A percentile compares a stretch with the other conserved stretches of the same genome.
Conservation (phyloP, 1,284 basidiomycete species). For the Sutorius eximius region DNA sequence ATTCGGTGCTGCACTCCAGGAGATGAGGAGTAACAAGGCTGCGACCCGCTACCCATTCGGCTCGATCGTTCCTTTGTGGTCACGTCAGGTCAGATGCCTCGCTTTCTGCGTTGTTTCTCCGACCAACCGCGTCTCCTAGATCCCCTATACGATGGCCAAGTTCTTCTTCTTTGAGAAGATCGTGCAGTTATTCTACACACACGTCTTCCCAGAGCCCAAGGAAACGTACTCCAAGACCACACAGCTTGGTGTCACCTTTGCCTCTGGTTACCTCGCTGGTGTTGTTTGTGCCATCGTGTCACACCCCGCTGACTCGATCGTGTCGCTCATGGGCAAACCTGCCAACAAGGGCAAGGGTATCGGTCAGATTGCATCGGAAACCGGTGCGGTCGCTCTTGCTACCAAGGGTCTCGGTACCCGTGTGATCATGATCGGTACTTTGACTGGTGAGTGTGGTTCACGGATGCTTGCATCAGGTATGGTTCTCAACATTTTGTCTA, state of each 20-base stretch:
- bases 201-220: slow-evolving; percentile 73
- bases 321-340: slow-evolving; percentile 75
- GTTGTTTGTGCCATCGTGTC: slow-evolving; percentile 80
- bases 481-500: slow-evolving; percentile 11
- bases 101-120: background rate
- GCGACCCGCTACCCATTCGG: slow-evolving; percentile 80
- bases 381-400: slow-evolving; percentile 58
- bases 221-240: slow-evolving; percentile 66
- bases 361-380: slow-evolving; percentile 64
- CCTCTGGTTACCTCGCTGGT: slow-evolving; percentile 82
- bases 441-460: slow-evolving; percentile 49
- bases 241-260: slow-evolving; percentile 78
- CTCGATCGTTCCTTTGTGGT: slow-evolving; percentile 78
- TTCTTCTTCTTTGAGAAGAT: slow-evolving; percentile 86
- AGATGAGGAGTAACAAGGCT: slow-evolving; percentile 61
- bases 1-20: slow-evolving; percentile 62
- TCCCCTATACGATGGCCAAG: slow-evolving; percentile 86
- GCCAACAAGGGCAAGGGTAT: slow-evolving; percentile 74
- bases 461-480: background rate
- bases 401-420: slow-evolving; percentile 80
- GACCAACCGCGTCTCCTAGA: slow-evolving; percentile 39
- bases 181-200: slow-evolving; percentile 72
- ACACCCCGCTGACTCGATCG: slow-evolving; percentile 79
- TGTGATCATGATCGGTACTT: slow-evolving; percentile 78
- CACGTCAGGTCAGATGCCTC: slow-evolving; percentile 62